A percentile compares a stretch with the other conserved stretches of the same genome.
These are phyloP conservation scores for Escovopsis sp. DNA, from an alignment of 2,329 filamentous ascomycete species.

Conservation along the genomic window DNA sequence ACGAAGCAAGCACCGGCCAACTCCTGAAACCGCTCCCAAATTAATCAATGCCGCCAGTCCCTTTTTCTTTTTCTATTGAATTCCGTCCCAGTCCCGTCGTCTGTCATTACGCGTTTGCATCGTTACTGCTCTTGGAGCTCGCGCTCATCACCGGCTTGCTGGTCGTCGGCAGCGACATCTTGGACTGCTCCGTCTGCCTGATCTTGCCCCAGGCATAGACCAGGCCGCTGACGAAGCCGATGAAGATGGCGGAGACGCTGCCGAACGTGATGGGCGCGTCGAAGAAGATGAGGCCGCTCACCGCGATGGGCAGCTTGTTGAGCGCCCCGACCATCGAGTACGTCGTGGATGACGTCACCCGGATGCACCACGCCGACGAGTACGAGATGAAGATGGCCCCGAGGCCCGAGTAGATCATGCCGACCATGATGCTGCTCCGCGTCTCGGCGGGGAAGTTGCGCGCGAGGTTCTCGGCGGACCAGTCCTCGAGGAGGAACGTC, in stretches of 20 bases:
- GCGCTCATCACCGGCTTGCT: conserved; percentile 57
- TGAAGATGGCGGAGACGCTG: conserved; percentile 76
- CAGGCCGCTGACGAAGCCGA: conserved; percentile 85
- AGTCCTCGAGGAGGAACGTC: conserved; percentile 78
- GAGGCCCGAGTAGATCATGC: conserved; percentile 89
- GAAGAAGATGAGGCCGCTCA: conserved; percentile 91
- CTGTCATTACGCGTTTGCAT: conserved; percentile 41
- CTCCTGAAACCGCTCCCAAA: not conserved
- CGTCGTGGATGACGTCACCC: conserved; percentile 90
- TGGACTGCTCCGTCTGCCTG: conserved; percentile 48
- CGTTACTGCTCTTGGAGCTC: conserved; percentile 74
- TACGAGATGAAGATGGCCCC: conserved; percentile 98
- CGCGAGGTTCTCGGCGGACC: conserved; percentile 69
- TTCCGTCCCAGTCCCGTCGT: too few species aligned
- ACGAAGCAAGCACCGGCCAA: not conserved
- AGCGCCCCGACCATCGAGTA: conserved; percentile 98
- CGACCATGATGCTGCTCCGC: conserved; percentile 65
- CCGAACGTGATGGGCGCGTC: conserved; percentile 84
- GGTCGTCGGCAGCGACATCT: conserved; percentile 51
- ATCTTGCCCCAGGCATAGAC: conserved; percentile 53
- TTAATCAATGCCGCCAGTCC: not conserved
- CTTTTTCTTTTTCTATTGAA: too few species aligned
- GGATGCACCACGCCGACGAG: conserved; percentile 96
- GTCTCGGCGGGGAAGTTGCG: conserved; percentile 78
- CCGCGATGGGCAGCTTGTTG: conserved; percentile 92